Conservation (phyloP, 345 rosid species). For the Eucalyptus albens region DNA sequence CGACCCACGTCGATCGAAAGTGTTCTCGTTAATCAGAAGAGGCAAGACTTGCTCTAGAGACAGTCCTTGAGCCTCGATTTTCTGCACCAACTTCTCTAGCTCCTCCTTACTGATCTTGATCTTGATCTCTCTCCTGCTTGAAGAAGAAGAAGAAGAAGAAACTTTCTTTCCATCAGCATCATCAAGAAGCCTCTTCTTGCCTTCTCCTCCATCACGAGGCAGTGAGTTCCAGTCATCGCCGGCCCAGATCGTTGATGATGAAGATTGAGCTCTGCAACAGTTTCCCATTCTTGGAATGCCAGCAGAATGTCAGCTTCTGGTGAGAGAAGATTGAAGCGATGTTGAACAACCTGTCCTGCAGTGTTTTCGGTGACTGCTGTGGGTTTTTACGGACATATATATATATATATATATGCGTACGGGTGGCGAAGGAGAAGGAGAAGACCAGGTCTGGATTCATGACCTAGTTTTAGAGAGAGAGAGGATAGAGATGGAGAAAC, state of each 20-base stretch:
- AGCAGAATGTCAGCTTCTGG: background rate
- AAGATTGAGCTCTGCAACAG: background rate
- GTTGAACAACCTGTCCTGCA: background rate
- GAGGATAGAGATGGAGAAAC: background rate
- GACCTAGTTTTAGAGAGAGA: background rate
- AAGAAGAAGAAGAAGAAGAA: background rate
- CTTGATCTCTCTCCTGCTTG: background rate
- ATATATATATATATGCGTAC: background rate
- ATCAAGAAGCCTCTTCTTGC: background rate
- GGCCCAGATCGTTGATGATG: background rate
- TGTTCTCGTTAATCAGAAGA: background rate
- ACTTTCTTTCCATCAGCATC: background rate
- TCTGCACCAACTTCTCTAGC: background rate
- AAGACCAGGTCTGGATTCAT: background rate
- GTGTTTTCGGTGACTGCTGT: background rate
- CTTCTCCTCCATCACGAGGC: background rate
- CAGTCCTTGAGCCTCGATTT: background rate
- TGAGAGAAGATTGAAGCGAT: background rate
- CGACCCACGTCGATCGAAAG: background rate
- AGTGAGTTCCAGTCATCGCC: constrained; percentile 26
- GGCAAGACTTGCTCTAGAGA: background rate
- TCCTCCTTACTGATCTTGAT: background rate
- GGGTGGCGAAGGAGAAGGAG: background rate
- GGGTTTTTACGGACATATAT: background rate
- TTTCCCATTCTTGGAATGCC: constrained; percentile 26